These are phyloP conservation scores for Solanum hybrid DNA, from an alignment of 305 asterid species.

Conservation along the genomic window DNA sequence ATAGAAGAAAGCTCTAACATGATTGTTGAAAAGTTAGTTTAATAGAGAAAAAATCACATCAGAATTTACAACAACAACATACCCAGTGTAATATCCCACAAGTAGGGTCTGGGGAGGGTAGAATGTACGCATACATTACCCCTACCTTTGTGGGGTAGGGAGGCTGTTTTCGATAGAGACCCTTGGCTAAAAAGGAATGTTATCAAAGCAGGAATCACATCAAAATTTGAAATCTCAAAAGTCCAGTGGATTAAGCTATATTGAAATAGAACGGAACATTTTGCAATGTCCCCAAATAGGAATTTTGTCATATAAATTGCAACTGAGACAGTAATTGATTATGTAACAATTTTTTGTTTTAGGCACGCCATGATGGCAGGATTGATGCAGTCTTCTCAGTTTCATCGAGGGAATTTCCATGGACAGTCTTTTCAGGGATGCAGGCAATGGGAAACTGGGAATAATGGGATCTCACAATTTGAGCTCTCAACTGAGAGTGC, in stretches of 20 bases:
- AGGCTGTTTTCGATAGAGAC: neutral
- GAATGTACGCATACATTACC: neutral
- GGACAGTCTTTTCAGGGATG: slow-evolving; percentile 66
- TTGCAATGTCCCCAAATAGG: neutral
- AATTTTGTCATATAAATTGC: neutral
- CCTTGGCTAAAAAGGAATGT: neutral
- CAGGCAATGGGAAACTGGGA: slow-evolving; percentile 68
- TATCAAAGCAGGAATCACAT: neutral
- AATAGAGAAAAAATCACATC: neutral
- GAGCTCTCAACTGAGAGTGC: slow-evolving; percentile 61
- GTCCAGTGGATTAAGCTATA: neutral
- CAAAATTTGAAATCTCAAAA: neutral
- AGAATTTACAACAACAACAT: neutral
- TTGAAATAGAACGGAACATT: neutral
- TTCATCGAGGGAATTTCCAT: slow-evolving; percentile 53
- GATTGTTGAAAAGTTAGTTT: neutral
- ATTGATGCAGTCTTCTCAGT: slow-evolving; percentile 63
- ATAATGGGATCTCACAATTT: slow-evolving; percentile 50
- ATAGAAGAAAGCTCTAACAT: neutral
- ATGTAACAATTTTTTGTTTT: slow-evolving; percentile 10
- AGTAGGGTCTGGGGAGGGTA: neutral
- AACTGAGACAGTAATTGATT: neutral
- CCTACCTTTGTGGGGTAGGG: neutral
- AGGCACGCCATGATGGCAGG: slow-evolving; percentile 60
- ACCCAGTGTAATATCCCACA: neutral